Conservation (phyloP, 2,329 filamentous ascomycete species). For the Paecilomyces fulvus region DNA sequence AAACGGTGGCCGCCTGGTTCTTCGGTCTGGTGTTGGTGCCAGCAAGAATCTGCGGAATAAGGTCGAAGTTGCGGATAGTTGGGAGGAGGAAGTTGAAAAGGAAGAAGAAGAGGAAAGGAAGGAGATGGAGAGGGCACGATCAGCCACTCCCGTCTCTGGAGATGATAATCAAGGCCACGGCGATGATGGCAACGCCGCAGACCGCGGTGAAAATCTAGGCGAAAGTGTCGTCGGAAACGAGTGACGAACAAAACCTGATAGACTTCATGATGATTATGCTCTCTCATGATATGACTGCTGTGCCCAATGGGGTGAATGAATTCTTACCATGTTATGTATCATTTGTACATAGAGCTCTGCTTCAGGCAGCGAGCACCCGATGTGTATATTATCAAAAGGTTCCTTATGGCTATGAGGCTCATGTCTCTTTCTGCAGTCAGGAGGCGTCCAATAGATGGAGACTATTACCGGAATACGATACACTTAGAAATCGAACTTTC, state of each 20-base stretch:
- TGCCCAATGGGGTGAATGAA: background rate
- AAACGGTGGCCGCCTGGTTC: slow-evolving; percentile 26
- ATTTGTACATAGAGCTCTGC: background rate
- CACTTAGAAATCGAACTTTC: too few species aligned
- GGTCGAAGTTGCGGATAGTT: slow-evolving; percentile 34
- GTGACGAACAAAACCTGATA: background rate
- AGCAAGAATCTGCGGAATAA: slow-evolving; percentile 19
- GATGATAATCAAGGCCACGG: background rate
- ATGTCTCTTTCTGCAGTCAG: background rate
- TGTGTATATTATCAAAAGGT: background rate
- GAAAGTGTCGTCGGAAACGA: background rate
- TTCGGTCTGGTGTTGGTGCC: slow-evolving; percentile 26
- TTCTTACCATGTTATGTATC: background rate
- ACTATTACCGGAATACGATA: too few species aligned
- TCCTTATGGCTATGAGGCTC: background rate
- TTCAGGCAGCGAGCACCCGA: background rate
- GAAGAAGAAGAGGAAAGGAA: slow-evolving; percentile 27
- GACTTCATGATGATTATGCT: background rate
- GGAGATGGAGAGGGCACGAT: slow-evolving; percentile 9
- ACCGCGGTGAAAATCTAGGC: background rate
- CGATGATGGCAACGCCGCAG: background rate
- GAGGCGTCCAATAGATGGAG: too few species aligned
- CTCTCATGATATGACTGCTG: background rate
- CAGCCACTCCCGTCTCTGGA: background rate
- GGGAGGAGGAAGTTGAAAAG: slow-evolving; percentile 39